Conservation (phyloP, 75 land plant genomes). For the Gnetum montanum region DNA sequence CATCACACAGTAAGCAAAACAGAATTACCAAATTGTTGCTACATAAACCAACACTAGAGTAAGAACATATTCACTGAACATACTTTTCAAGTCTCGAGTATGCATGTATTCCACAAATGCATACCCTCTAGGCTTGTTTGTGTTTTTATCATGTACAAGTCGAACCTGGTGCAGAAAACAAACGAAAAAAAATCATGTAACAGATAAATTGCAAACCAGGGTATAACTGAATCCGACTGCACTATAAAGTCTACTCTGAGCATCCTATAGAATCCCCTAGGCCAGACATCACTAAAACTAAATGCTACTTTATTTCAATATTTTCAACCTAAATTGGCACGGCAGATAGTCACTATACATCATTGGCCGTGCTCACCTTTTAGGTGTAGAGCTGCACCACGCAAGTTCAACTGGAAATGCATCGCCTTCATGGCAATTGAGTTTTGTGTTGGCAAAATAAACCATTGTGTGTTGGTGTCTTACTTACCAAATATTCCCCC, state of each 20-base stretch:
- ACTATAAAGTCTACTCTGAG: no score
- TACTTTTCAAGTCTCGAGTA: conserved; percentile 96
- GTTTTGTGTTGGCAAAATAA: conserved; percentile 10
- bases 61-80: not conserved
- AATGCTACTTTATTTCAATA: conserved; percentile 4
- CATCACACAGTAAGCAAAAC: not conserved
- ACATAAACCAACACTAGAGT: not conserved
- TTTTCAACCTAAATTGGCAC: conserved; percentile 52
- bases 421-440: conserved; percentile 7
- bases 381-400: conserved; percentile 39
- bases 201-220: conserved; percentile 1
- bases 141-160: conserved; percentile 58
- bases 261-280: conserved; percentile 2
- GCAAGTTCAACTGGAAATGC: conserved; percentile 8
- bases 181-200: not conserved
- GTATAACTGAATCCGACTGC: no score
- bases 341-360: conserved; percentile 89
- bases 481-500: conserved; percentile 35
- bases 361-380: conserved; percentile 98
- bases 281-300: not conserved
- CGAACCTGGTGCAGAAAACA: no score
- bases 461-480: conserved; percentile 1
- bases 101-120: conserved; percentile 92
- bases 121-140: conserved; percentile 90
- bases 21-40: not conserved